Evolutionary conservation across 75 land plant species (phyloP).

Genomic region (Azolla pinnata): DNA sequence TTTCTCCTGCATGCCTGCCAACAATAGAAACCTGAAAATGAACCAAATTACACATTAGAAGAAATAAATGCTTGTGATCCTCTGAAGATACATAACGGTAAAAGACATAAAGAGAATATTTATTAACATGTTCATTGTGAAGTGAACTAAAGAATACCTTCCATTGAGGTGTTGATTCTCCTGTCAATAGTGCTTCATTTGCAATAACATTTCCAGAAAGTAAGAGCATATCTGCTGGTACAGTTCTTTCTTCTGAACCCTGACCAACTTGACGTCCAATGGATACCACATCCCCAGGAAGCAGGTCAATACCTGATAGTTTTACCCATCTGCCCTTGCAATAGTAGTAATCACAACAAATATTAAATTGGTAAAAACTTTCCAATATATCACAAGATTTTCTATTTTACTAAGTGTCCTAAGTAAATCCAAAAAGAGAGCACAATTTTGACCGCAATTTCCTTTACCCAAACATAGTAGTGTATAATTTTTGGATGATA

Average conservation of each 20-base stretch:
- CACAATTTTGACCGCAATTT: too few species aligned
- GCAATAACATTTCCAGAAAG: slow-evolving; percentile 86
- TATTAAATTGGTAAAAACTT: background rate
- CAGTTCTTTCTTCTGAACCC: slow-evolving; percentile 77
- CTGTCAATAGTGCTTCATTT: slow-evolving; percentile 97
- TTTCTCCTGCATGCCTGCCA: slow-evolving; percentile 61
- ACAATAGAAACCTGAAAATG: slow-evolving; percentile 60
- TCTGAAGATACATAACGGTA: too few species aligned
- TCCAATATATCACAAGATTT: background rate
- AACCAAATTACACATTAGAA: too few species aligned
- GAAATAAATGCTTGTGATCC: too few species aligned
- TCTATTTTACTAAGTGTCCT: too few species aligned
- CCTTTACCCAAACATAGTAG: too few species aligned
- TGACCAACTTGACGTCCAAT: slow-evolving; percentile 73
- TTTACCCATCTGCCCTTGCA: slow-evolving; percentile 91
- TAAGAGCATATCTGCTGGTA: slow-evolving; percentile 93
- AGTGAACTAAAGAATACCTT: slow-evolving; percentile 38
- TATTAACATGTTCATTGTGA: too few species aligned
- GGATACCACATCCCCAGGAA: slow-evolving; percentile 96
- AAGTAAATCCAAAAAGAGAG: too few species aligned
- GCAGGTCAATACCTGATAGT: slow-evolving; percentile 76
- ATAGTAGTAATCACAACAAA: background rate
- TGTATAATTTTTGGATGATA: too few species aligned
- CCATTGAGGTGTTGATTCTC: slow-evolving; percentile 99
- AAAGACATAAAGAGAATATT: too few species aligned